A percentile compares a stretch with the other conserved stretches of the same genome.
phyloP scores from a whole-genome alignment of 2,329 filamentous ascomycete species.

The Exophiala sp. region DNA sequence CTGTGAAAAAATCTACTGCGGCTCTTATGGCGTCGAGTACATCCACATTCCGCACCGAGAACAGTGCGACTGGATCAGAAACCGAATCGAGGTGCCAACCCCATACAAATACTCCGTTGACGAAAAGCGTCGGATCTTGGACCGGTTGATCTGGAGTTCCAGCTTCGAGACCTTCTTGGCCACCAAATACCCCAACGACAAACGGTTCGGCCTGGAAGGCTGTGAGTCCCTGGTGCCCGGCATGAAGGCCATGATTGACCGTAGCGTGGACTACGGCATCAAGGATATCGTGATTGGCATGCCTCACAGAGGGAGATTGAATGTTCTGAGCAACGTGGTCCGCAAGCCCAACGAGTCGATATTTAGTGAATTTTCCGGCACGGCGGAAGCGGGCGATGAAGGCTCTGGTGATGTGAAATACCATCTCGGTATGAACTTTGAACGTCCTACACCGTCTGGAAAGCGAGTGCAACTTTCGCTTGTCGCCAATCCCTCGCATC shows the following conservation, averaged over 20 bases:
- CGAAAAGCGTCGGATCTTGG: constrained; percentile 95
- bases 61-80: constrained; percentile 96
- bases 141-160: constrained; percentile 96
- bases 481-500: constrained; percentile 95
- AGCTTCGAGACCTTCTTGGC: constrained; percentile 94
- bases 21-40: constrained; percentile 96
- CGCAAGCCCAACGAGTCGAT: constrained; percentile 99
- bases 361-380: constrained; percentile 95
- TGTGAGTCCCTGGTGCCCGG: constrained; percentile 94
- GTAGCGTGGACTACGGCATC: constrained; percentile 95
- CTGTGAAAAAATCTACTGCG: constrained; percentile 94
- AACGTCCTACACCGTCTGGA: constrained; percentile 93
- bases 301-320: constrained; percentile 97
- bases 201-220: constrained; percentile 96
- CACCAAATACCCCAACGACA: constrained; percentile 98
- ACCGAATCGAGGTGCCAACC: constrained; percentile 86
- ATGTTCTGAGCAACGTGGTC: constrained; percentile 96
- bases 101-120: constrained; percentile 97
- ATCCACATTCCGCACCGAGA: constrained; percentile 97
- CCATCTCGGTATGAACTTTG: constrained; percentile 99
- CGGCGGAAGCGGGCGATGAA: constrained; percentile 80
- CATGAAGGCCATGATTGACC: constrained; percentile 98
- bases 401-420: constrained; percentile 99
- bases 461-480: constrained; percentile 99
- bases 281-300: constrained; percentile 99